A percentile compares a stretch with the other conserved stretches of the same genome.
Evolutionary conservation across 2,329 filamentous ascomycete species (phyloP).

Genomic region (Ramichloridium luteum): DNA sequence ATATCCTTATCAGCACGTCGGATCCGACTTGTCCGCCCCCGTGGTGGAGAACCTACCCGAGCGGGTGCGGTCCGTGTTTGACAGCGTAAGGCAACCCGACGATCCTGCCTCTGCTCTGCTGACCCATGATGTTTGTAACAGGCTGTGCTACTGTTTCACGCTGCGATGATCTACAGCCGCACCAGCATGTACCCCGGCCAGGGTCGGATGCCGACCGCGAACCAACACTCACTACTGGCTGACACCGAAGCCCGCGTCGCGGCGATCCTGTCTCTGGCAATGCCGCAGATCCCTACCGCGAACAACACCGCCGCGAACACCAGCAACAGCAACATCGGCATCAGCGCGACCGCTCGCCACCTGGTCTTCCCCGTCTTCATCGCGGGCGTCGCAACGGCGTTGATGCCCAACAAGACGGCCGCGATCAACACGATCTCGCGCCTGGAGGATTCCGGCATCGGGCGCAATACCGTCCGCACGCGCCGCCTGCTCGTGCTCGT

Average conservation of each 20-base stretch:
- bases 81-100: slow-evolving; percentile 33
- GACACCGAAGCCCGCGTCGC: slow-evolving; percentile 35
- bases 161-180: slow-evolving; percentile 38
- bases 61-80: slow-evolving; percentile 23
- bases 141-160: slow-evolving; percentile 37
- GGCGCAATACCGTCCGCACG: slow-evolving; percentile 35
- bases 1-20: slow-evolving; percentile 18
- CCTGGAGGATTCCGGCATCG: slow-evolving; percentile 36
- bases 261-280: slow-evolving; percentile 35
- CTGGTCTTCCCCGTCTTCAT: slow-evolving; percentile 44
- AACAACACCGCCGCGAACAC: slow-evolving; percentile 26
- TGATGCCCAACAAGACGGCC: slow-evolving; percentile 32
- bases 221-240: slow-evolving; percentile 20
- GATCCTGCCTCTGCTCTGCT: slow-evolving; percentile 38
- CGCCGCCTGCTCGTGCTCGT: slow-evolving; percentile 36
- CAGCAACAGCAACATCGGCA: slow-evolving; percentile 22
- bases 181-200: slow-evolving; percentile 43
- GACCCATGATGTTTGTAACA: slow-evolving; percentile 30
- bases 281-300: slow-evolving; percentile 30
- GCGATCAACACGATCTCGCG: slow-evolving; percentile 38
- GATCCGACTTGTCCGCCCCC: slow-evolving; percentile 12
- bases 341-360: too few species aligned
- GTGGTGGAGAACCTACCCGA: slow-evolving; percentile 21
- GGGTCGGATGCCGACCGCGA: slow-evolving; percentile 27
- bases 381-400: slow-evolving; percentile 34